These are phyloP conservation scores for Astragalus glycyphyllos DNA, from an alignment of 306 rosid genomes.

Conservation along the genomic window DNA sequence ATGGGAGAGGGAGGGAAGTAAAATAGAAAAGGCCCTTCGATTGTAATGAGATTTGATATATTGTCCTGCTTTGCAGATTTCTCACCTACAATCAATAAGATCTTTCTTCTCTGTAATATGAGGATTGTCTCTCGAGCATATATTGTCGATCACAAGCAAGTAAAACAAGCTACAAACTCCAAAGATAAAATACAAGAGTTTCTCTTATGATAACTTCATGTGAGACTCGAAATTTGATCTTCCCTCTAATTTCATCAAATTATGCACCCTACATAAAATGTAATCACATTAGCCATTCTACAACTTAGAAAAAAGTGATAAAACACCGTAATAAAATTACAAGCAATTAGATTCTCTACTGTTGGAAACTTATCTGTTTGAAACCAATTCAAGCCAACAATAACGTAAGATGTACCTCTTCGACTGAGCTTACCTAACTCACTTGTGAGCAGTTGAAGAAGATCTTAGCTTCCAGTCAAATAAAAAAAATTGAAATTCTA, in stretches of 20 bases:
- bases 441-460: constrained; percentile 12
- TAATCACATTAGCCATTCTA: neutral
- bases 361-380: constrained; percentile 7
- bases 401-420: constrained; percentile 9
- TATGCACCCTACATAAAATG: constrained; percentile 22
- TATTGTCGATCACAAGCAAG: constrained; percentile 18
- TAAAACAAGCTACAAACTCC: neutral
- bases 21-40: too few relatives aligned
- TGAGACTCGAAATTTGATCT: constrained; percentile 23
- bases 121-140: constrained; percentile 4
- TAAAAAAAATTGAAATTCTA: constrained; percentile 38
- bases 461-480: constrained; percentile 32
- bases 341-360: constrained; percentile 9
- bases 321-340: constrained; percentile 34
- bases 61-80: neutral
- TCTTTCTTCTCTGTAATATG: neutral
- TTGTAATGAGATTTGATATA: neutral
- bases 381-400: constrained; percentile 37
- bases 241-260: constrained; percentile 31
- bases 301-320: constrained; percentile 21
- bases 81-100: neutral
- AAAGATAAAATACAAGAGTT: neutral
- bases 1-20: too few relatives aligned
- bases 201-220: constrained; percentile 20
- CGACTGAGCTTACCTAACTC: constrained; percentile 15